Evolutionary conservation across 257 asterid species (phyloP), one percentile per base, ranked within the genome.

Genomic region (Capsicum pubescens): DNA sequence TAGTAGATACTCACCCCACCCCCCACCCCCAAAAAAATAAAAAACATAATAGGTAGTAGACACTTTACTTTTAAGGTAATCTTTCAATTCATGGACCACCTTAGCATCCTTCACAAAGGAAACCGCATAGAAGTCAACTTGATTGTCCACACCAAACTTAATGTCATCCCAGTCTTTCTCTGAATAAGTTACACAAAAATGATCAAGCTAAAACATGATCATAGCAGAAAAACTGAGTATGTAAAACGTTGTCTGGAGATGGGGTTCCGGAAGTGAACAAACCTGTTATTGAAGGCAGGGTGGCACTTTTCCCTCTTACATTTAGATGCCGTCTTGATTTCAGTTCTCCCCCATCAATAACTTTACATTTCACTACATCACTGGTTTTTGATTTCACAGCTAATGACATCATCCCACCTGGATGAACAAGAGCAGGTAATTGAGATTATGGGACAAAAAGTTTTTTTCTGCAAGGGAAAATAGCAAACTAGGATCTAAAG

Each of bases 91-190:
- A 86, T 89, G 97, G 88, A 96, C 92, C 88, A 94, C 99, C 87
- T 92, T 86, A 59, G 98, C 98, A 92, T 95, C 97, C 91, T 96
- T 96, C 64, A 96, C 98, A 92, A 96, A 96, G 76, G 99, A 96
- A 91, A 96, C 99, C 79, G 98, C 99, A 86, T 96, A 96, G 91
- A 92, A 96, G 90, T 96, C 99, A 79, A 94, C 97, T 88, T 92
- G 94, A 86, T 95, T 96, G 86, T 96, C 97, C 87, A 96, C 99
- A 39, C 99, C 99, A 84, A 96, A 96, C 89, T 95, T 94, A 83
- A 96, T 96, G 88, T 96, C 99, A 81, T 94, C 99, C 99, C 99
- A 96, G 87, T 94, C 99, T 82, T 93, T 96, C 72, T 94, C 98
- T 96, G 91, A 67, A 55, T 64, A 81, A 85, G 83, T 79, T 77